A percentile compares a stretch with the other conserved stretches of the same genome.
These are phyloP conservation scores for Sphagnurus paluster DNA, from an alignment of 1,284 basidiomycete genomes.

Conservation along the genomic window DNA sequence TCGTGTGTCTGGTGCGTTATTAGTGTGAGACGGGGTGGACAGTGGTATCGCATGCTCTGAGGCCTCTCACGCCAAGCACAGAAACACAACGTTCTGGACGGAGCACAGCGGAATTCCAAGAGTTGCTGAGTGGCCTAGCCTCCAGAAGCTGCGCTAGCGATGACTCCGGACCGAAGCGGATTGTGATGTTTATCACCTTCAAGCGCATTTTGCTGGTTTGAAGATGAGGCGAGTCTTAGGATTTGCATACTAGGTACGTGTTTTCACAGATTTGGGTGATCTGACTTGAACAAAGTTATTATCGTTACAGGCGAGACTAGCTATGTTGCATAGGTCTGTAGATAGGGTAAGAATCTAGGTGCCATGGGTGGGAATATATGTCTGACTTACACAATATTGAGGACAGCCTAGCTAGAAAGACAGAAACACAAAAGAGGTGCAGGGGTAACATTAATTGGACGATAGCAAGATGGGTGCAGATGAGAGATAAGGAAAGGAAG, in stretches of 20 bases:
- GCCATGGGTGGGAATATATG: neutral
- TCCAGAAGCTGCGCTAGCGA: no score
- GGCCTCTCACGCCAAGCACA: no score
- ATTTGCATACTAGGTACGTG: neutral
- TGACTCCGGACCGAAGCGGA: no score
- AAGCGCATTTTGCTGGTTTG: neutral
- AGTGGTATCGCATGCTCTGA: no score
- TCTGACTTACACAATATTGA: slow-evolving; percentile 11
- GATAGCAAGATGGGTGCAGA: slow-evolving; percentile 11
- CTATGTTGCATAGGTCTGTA: slow-evolving; percentile 12
- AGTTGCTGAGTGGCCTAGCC: no score
- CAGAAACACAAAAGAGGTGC: slow-evolving; percentile 9
- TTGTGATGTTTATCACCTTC: no score
- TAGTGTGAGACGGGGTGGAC: no score
- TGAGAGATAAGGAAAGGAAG: neutral
- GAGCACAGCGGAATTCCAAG: no score
- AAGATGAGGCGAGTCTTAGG: neutral
- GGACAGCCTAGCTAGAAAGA: slow-evolving; percentile 5
- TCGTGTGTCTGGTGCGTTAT: no score
- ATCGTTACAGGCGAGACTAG: slow-evolving; percentile 13
- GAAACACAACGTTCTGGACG: no score
- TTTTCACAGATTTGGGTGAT: neutral
- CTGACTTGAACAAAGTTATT: slow-evolving; percentile 1
- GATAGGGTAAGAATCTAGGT: slow-evolving; percentile 2
- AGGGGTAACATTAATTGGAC: slow-evolving; percentile 12